A percentile compares a stretch with the other conserved stretches of the same genome.
These are phyloP conservation scores for Termitomyces sp. DNA, from an alignment of 768 basidiomycete species.

Conservation along the genomic window DNA sequence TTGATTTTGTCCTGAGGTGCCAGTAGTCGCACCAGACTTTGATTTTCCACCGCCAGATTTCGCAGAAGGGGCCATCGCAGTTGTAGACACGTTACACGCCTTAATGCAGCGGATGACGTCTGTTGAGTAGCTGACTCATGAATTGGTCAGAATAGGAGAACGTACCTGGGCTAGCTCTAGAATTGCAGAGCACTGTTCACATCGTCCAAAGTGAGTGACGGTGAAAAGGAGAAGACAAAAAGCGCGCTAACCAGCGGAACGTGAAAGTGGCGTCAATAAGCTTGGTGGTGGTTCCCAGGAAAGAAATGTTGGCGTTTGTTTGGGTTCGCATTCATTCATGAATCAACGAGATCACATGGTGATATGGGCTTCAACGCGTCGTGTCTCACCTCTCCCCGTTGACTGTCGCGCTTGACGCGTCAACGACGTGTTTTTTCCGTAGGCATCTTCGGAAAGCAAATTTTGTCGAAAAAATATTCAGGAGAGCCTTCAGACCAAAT, in stretches of 20 bases:
- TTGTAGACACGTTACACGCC: background rate
- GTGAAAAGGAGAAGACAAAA: conserved; percentile 1
- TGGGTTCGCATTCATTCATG: conserved; percentile 20
- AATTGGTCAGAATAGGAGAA: conserved; percentile 11
- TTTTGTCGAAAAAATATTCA: background rate
- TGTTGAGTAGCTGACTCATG: background rate
- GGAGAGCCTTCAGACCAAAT: background rate
- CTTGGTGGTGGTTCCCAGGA: conserved; percentile 41
- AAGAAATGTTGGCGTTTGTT: conserved; percentile 33
- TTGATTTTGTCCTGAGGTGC: conserved; percentile 23
- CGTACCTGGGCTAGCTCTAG: conserved; percentile 7
- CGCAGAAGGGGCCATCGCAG: conserved; percentile 40
- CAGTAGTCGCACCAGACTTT: conserved; percentile 39
- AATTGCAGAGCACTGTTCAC: background rate
- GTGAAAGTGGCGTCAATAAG: conserved; percentile 24
- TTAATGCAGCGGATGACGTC: background rate
- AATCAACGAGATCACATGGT: conserved; percentile 24
- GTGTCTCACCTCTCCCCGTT: conserved; percentile 5
- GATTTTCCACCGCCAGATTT: conserved; percentile 64
- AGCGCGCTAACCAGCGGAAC: conserved; percentile 18
- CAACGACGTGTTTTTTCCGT: conserved; percentile 7
- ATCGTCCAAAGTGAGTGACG: background rate
- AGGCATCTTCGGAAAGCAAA: background rate
- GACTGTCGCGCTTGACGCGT: conserved; percentile 8
- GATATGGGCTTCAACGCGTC: conserved; percentile 6